Conservation (phyloP, 163 green algal genomes). For the Chlorella variabilis region DNA sequence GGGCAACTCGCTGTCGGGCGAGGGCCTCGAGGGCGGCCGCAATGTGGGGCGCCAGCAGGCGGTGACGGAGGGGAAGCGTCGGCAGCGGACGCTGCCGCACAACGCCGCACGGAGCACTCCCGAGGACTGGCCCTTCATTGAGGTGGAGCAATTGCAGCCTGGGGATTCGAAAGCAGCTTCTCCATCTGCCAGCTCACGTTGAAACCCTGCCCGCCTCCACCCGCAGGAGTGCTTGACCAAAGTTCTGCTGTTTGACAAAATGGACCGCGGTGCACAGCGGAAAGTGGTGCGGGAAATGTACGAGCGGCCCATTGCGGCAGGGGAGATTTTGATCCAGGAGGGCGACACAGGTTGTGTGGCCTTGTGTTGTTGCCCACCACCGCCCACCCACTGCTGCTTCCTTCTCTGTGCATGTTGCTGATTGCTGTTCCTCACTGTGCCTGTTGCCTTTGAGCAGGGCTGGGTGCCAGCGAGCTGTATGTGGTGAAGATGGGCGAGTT, state of each 20-base stretch:
- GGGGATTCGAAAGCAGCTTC: too few relatives aligned
- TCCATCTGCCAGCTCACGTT: too few relatives aligned
- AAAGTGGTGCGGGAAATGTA: conserved; percentile 82
- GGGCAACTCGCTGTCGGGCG: conserved; percentile 39
- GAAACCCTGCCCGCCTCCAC: too few relatives aligned
- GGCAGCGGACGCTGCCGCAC: conserved; percentile 50
- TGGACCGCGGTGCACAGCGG: conserved; percentile 74
- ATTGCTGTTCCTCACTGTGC: too few relatives aligned
- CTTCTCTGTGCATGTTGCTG: too few relatives aligned
- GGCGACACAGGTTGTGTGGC: conserved; percentile 70
- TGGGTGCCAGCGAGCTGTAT: conserved; percentile 80
- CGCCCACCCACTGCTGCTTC: too few relatives aligned
- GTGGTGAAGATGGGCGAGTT: conserved; percentile 92
- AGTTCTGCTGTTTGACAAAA: conserved; percentile 87
- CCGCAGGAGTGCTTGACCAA: conserved; percentile 75
- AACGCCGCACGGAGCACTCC: conserved; percentile 48
- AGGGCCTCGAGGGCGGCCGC: conserved; percentile 13
- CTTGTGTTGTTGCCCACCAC: not conserved
- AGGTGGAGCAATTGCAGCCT: conserved; percentile 49
- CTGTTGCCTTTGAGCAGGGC: conserved; percentile 3
- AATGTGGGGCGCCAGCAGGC: conserved; percentile 44
- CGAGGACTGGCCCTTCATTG: conserved; percentile 73
- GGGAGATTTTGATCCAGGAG: conserved; percentile 95
- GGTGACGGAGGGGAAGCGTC: conserved; percentile 54
- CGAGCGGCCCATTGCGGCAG: conserved; percentile 65